phyloP scores from a whole-genome alignment of 441 rosid genomes.

The Melastoma candidum region DNA sequence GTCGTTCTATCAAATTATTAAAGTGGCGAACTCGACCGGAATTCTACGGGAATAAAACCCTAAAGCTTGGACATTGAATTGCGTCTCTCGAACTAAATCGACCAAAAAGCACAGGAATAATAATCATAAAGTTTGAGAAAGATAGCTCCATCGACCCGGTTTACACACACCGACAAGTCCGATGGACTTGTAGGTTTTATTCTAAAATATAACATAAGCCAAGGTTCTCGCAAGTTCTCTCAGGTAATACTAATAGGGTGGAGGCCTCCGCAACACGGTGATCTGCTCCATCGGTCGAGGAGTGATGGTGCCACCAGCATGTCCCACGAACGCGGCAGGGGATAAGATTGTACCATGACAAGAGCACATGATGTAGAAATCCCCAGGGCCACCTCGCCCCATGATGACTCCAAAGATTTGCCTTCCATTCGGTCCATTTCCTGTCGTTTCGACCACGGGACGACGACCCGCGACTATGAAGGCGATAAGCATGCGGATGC shows the following conservation, averaged over 20 bases:
- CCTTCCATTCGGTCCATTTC: slow-evolving; percentile 30
- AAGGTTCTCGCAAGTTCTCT: neutral
- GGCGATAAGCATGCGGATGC: too few relatives aligned
- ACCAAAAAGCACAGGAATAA: too few relatives aligned
- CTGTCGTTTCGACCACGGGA: slow-evolving; percentile 33
- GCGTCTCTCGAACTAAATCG: too few relatives aligned
- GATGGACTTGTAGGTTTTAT: too few relatives aligned
- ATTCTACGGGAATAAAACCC: too few relatives aligned
- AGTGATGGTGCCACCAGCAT: slow-evolving; percentile 25
- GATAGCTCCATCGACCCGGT: too few relatives aligned
- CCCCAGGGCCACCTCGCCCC: slow-evolving; percentile 15
- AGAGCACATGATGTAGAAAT: slow-evolving; percentile 31
- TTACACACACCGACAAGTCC: too few relatives aligned
- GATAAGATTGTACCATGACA: slow-evolving; percentile 42
- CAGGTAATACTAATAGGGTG: neutral
- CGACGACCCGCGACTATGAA: slow-evolving; percentile 11
- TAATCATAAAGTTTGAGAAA: too few relatives aligned
- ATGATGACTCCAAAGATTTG: slow-evolving; percentile 37
- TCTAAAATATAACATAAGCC: too few relatives aligned
- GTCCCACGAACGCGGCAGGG: slow-evolving; percentile 38
- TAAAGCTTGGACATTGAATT: too few relatives aligned
- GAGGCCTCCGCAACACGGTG: neutral
- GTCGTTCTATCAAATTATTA: too few relatives aligned
- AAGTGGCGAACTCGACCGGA: too few relatives aligned
- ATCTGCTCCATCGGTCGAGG: slow-evolving; percentile 25